Base-by-base conservation (phyloP, 805 yeast species). In the Wickerhamiella parazyma region DNA sequence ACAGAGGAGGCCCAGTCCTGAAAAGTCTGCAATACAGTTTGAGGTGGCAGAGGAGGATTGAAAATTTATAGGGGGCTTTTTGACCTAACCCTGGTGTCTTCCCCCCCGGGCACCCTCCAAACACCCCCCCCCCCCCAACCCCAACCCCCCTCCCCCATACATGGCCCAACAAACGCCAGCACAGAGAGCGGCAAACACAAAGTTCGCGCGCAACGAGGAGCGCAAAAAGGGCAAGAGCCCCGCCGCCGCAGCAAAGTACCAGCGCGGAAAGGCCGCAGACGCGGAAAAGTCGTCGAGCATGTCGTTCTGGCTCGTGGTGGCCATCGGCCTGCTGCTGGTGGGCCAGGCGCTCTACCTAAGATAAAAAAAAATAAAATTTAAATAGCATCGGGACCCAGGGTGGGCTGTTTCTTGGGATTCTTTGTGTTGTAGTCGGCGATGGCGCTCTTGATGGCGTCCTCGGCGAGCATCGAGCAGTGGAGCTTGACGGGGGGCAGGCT, bases 391-490 rank as follows among this genome's bases (percentile, higher is more conserved):
- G 77, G 76, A 26, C 84, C 84, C 51, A 77, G 66, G 42, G 83
- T 78, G 38, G 81, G 62, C 71, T 57, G 65, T 64, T 53, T 60
- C 57, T 48, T 50, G 46, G 52, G 60, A 49, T 94, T 76, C 78
- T 91, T 91, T 41, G 85, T 64, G 65, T 75, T 78, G 72, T 89
- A 91, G 64, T 91, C 97, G 67, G 84, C 86, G 54, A 91, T 86
- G 11, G 98, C 98, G 42, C 87, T 78, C 71, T 91, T 89, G 64
- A 91, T 91, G 41, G 98, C 98, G 58, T 91, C 98, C 65, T 91
- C 98, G 14, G 98, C 98, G 57, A 91, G 72, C 98, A 91, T 91
- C 14, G 95, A 85, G 64, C 98, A 91, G 62, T 91, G 98, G 55
- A 91, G 72, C 63, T 91, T 91, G 45, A 91, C 97, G 1, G 98